Conservation (phyloP, 2,329 filamentous ascomycete genomes). For the Sclerotinia subarctica region DNA sequence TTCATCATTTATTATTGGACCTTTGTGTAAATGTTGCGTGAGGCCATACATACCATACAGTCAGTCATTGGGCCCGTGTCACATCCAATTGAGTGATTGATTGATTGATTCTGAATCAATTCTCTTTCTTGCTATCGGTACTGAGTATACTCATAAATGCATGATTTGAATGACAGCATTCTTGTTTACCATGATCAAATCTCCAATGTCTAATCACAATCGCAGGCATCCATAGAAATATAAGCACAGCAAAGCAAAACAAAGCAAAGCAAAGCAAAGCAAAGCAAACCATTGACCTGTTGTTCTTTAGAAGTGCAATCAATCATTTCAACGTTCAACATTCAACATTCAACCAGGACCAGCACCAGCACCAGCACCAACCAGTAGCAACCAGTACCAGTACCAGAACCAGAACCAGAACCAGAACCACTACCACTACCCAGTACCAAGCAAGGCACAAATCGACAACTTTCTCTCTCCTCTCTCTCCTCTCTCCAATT, state of each 20-base stretch:
- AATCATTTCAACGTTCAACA: background rate
- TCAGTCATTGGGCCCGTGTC: background rate
- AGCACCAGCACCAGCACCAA: too few species aligned
- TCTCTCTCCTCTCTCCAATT: background rate
- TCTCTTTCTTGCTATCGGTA: background rate
- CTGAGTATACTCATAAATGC: background rate
- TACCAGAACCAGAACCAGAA: too few species aligned
- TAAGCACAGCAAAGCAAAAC: background rate
- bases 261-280: too few species aligned
- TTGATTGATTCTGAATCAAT: background rate
- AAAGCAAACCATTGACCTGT: background rate
- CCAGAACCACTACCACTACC: too few species aligned
- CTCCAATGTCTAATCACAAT: background rate
- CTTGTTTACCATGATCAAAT: background rate
- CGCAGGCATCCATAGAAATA: background rate
- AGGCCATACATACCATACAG: background rate
- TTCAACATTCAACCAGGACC: too few species aligned
- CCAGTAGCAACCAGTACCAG: too few species aligned
- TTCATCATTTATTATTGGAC: too few species aligned
- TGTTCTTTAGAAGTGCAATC: too few species aligned
- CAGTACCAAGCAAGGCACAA: conserved; percentile 2
- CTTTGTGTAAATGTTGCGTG: too few species aligned
- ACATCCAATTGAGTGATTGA: background rate
- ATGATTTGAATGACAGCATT: background rate
- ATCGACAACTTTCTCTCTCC: background rate